Conservation (phyloP, 768 basidiomycete species). For the Sarcomyxa edulis region DNA sequence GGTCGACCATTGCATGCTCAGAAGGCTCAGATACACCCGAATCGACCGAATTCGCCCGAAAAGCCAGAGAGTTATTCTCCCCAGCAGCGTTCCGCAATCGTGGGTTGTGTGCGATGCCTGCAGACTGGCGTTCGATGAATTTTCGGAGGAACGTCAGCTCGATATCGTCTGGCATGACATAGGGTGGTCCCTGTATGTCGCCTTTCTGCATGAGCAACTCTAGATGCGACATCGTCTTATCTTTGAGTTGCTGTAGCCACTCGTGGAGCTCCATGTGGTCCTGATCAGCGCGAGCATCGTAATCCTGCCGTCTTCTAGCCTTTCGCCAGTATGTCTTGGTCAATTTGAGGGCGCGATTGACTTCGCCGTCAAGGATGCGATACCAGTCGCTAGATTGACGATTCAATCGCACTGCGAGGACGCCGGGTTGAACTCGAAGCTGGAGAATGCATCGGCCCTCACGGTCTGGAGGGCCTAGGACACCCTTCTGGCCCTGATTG, state of each 20-base stretch:
- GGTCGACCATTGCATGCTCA: slow-evolving; percentile 36
- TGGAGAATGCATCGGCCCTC: slow-evolving; percentile 78
- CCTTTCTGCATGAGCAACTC: slow-evolving; percentile 86
- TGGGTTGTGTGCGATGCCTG: slow-evolving; percentile 76
- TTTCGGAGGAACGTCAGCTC: slow-evolving; percentile 76
- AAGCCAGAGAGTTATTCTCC: slow-evolving; percentile 29
- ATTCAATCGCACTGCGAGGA: slow-evolving; percentile 70
- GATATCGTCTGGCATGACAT: slow-evolving; percentile 74
- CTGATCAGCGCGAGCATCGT: slow-evolving; percentile 79
- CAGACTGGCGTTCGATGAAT: slow-evolving; percentile 75
- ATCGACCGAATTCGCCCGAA: slow-evolving; percentile 39
- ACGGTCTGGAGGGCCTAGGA: slow-evolving; percentile 61
- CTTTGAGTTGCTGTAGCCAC: slow-evolving; percentile 83
- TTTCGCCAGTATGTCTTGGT: slow-evolving; percentile 88
- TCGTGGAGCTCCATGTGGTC: slow-evolving; percentile 88
- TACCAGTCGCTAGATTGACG: slow-evolving; percentile 81
- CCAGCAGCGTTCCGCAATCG: slow-evolving; percentile 56
- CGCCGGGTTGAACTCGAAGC: slow-evolving; percentile 78
- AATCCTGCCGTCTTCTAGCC: slow-evolving; percentile 76
- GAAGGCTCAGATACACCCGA: slow-evolving; percentile 46
- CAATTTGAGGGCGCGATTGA: slow-evolving; percentile 74
- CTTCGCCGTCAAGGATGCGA: slow-evolving; percentile 69
- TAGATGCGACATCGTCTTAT: slow-evolving; percentile 85
- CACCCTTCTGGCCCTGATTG: slow-evolving; percentile 84
- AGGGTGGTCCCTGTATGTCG: slow-evolving; percentile 80